Conservation (phyloP, 2,329 filamentous ascomycete genomes). For the Cucurbitaria berberidis region DNA sequence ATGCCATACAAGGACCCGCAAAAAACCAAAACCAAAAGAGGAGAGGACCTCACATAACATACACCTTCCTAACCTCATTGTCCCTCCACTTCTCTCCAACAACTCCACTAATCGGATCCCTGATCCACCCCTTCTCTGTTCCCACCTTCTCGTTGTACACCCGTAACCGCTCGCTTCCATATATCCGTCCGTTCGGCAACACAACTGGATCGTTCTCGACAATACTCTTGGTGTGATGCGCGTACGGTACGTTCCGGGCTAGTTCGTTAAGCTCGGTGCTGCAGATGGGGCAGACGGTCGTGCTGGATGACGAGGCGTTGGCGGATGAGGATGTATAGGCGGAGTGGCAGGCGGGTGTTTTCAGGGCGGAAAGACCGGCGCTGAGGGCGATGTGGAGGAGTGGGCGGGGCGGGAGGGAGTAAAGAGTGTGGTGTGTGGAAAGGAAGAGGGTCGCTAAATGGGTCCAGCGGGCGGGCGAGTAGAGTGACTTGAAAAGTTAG, state of each 20-base stretch:
- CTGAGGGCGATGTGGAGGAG: constrained; percentile 90
- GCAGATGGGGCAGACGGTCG: constrained; percentile 91
- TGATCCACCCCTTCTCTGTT: constrained; percentile 68
- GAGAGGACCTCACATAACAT: constrained; percentile 68
- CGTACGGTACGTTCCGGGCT: constrained; percentile 87
- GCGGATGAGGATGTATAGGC: constrained; percentile 63
- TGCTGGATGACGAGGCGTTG: constrained; percentile 63
- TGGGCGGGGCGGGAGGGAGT: constrained; percentile 80
- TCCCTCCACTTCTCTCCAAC: constrained; percentile 58
- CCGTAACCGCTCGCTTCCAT: constrained; percentile 75
- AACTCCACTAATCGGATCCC: constrained; percentile 72
- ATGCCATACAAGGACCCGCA: constrained; percentile 8
- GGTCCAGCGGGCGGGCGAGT: constrained; percentile 74
- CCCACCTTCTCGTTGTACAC: constrained; percentile 82
- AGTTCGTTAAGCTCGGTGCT: constrained; percentile 93
- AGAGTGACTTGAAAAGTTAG: constrained; percentile 65
- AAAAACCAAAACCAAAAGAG: background rate
- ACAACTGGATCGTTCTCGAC: constrained; percentile 87
- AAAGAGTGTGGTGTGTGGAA: constrained; percentile 82
- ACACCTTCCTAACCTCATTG: constrained; percentile 80
- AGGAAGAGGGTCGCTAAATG: constrained; percentile 82
- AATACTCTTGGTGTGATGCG: constrained; percentile 91
- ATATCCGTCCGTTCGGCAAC: constrained; percentile 85
- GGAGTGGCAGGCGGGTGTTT: constrained; percentile 91
- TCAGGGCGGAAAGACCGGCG: constrained; percentile 90